Evolutionary conservation across 2,329 filamentous ascomycete genomes (phyloP).

Genomic region (Aspergillus tamarii): DNA sequence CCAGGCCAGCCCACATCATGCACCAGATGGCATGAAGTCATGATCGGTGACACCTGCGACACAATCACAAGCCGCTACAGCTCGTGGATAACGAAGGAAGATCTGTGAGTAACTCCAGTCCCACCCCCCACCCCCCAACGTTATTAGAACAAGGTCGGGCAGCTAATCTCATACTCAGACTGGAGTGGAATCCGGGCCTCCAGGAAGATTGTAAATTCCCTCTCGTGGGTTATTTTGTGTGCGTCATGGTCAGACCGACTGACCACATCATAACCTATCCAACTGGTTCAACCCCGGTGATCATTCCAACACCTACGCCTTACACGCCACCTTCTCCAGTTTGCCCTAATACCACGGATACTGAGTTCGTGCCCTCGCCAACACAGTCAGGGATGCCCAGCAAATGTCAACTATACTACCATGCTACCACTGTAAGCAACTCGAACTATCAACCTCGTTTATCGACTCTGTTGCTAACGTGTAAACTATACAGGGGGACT

Average conservation of each 20-base stretch:
- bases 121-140: too few relatives aligned
- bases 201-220: constrained; percentile 13
- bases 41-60: constrained; percentile 16
- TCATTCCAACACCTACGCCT: not conserved
- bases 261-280: constrained; percentile 6
- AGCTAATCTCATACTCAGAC: constrained; percentile 2
- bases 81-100: constrained; percentile 7
- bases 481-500: constrained; percentile 6
- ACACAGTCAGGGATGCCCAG: constrained; percentile 10
- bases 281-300: not conserved
- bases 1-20: constrained; percentile 14
- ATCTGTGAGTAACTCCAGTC: constrained; percentile 6
- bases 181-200: constrained; percentile 19
- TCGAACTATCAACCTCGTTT: too few relatives aligned
- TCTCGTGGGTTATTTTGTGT: constrained; percentile 16
- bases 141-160: too few relatives aligned
- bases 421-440: constrained; percentile 8
- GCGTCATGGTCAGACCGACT: constrained; percentile 1
- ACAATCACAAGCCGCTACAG: constrained; percentile 10
- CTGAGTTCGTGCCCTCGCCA: constrained; percentile 1
- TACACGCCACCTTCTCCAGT: not conserved
- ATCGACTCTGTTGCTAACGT: not conserved
- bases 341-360: not conserved
- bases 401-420: constrained; percentile 9
- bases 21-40: constrained; percentile 15